These are phyloP conservation scores for Geotrichum siamense DNA, from an alignment of 1,139 yeast species.

Conservation along the genomic window DNA sequence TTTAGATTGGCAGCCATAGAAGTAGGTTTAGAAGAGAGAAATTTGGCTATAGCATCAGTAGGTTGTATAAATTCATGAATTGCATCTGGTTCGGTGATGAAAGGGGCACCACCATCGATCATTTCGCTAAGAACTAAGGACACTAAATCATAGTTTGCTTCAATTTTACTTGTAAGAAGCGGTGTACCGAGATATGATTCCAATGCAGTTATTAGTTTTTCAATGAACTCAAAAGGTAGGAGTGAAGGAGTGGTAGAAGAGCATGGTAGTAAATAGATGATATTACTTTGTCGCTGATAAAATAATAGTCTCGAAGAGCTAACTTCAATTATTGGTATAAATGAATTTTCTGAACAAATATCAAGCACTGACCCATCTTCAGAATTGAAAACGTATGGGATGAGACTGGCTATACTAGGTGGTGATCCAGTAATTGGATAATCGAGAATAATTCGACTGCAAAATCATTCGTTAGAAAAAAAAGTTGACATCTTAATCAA, in stretches of 20 bases:
- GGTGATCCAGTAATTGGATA: slow-evolving; percentile 46
- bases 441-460: slow-evolving; percentile 48
- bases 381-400: slow-evolving; percentile 28
- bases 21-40: slow-evolving; percentile 22
- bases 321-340: slow-evolving; percentile 25
- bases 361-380: slow-evolving; percentile 17
- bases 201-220: slow-evolving; percentile 45
- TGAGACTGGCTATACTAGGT: slow-evolving; percentile 45
- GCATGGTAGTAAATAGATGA: slow-evolving; percentile 32
- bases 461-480: not conserved
- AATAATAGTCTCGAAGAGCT: slow-evolving; percentile 32
- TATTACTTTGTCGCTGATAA: slow-evolving; percentile 29
- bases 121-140: slow-evolving; percentile 57
- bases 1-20: slow-evolving; percentile 5
- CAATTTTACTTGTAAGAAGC: slow-evolving; percentile 50
- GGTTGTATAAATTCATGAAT: slow-evolving; percentile 67
- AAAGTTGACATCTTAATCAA: slow-evolving; percentile 14
- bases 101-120: slow-evolving; percentile 72
- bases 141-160: slow-evolving; percentile 58
- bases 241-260: slow-evolving; percentile 36
- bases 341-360: slow-evolving; percentile 5
- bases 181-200: slow-evolving; percentile 56
- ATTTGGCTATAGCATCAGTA: slow-evolving; percentile 29
- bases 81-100: slow-evolving; percentile 63
- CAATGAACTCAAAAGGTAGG: slow-evolving; percentile 50